Conservation (phyloP, 306 rosid genomes). For the Acacia crassicarpa region DNA sequence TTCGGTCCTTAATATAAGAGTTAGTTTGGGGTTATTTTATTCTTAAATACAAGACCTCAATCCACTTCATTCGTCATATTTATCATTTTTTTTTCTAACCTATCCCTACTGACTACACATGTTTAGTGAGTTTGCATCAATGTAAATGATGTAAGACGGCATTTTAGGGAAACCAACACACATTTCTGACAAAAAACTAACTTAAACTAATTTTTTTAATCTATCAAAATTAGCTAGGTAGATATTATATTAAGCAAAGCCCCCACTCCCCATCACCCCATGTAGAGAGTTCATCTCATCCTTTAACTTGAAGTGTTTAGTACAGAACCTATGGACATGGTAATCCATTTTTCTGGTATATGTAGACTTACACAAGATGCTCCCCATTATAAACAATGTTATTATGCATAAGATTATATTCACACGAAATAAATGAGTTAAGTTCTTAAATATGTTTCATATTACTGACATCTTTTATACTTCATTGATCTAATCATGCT, state of each 20-base stretch:
- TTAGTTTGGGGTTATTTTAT: too few species aligned
- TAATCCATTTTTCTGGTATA: background rate
- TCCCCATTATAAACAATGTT: background rate
- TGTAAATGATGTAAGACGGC: too few species aligned
- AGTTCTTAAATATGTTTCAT: background rate
- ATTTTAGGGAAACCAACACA: too few species aligned
- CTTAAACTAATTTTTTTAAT: too few species aligned
- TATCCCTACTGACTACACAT: too few species aligned
- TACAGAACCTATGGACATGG: background rate
- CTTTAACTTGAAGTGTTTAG: background rate
- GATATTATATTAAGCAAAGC: background rate
- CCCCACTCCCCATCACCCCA: slow-evolving; percentile 7
- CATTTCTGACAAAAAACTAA: too few species aligned
- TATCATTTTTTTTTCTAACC: too few species aligned
- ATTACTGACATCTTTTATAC: background rate
- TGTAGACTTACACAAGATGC: background rate
- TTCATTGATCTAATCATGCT: slow-evolving; percentile 9
- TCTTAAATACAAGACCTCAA: too few species aligned
- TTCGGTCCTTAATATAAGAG: too few species aligned
- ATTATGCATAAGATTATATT: background rate
- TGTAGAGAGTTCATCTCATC: background rate
- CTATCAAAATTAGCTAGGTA: too few species aligned
- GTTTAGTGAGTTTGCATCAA: too few species aligned
- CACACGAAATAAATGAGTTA: background rate
- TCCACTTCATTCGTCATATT: too few species aligned